Base-by-base conservation (phyloP, 805 yeast species). In the Wickerhamiella parazyma region DNA sequence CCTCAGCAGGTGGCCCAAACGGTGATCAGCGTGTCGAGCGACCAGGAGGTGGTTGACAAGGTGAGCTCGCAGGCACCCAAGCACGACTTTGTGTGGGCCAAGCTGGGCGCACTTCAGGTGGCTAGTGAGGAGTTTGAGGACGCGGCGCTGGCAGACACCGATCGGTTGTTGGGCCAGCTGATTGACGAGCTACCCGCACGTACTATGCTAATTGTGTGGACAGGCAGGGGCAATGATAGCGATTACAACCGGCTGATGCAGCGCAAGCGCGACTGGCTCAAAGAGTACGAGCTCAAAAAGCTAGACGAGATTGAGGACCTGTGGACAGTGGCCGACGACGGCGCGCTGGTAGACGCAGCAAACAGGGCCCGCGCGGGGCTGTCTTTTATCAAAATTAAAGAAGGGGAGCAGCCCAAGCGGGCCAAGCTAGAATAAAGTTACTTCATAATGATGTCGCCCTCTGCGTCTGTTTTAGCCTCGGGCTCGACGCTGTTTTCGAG, bases 151-250 rank as follows among this genome's bases (percentile, higher is more conserved):
- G 56, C 16, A 34, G 45, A 34, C 44, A 41, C 11, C 43, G 48
- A 17, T 43, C 36, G 11, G 50, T 54, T 5, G 37, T 52, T n/a
- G 33, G 28, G 20, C 26, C 42, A 36, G 16, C 25, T 29, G 17
- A 41, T 26, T 31, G 42, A 31, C 1, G 48, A 57, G 1, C 52
- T 81, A 17, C 83, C 94, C 0, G 60, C 63, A 2, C 69, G 76
- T 28, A 70, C 94, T 0, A 59, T 77, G 18, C 51, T 87, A 12
- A 62, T 84, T 1, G 54, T 85, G 1, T 65, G 75, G 51, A 69
- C 83, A 0, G 84, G 82, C 1, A 64, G 71, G 41, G 84, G 85
- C 9, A 75, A 76, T 52, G 72, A 77, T 2, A 58, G 68, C 8
- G 69, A 66, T 40, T 55, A 60, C 49, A 64, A 34, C 42, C 57